Conservation (phyloP, 495 filamentous ascomycete genomes). For the Aspergillus panamensis region DNA sequence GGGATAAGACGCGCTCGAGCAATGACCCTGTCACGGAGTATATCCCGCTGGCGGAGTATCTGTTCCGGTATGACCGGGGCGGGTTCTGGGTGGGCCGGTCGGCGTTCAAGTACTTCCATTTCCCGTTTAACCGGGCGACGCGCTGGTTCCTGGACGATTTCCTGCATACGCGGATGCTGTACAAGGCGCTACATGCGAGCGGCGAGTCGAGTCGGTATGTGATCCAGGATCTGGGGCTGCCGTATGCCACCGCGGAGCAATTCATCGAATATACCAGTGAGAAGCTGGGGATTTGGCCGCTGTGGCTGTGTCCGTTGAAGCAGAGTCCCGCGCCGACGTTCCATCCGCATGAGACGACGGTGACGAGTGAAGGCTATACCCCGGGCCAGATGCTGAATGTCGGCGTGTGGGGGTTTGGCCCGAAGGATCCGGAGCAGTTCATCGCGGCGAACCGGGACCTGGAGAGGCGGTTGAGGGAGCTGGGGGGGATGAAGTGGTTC, state of each 20-base stretch:
- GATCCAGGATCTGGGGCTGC: slow-evolving; percentile 57
- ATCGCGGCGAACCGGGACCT: slow-evolving; percentile 59
- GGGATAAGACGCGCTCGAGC: slow-evolving; percentile 12
- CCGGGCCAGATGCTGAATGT: slow-evolving; percentile 47
- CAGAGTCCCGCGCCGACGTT: slow-evolving; percentile 14
- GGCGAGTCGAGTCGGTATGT: slow-evolving; percentile 44
- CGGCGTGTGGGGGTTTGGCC: slow-evolving; percentile 50
- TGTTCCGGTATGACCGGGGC: slow-evolving; percentile 63
- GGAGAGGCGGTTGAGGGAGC: slow-evolving; percentile 58
- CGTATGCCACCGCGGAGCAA: slow-evolving; percentile 38
- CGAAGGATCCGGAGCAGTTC: slow-evolving; percentile 30
- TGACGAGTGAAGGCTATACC: slow-evolving; percentile 6
- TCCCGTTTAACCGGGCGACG: slow-evolving; percentile 53
- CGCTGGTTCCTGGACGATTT: slow-evolving; percentile 52
- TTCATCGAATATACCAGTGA: slow-evolving; percentile 48
- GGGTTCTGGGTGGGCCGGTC: slow-evolving; percentile 55
- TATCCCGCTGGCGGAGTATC: slow-evolving; percentile 56
- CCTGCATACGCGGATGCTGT: slow-evolving; percentile 54
- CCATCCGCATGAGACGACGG: slow-evolving; percentile 10
- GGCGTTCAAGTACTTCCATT: slow-evolving; percentile 52
- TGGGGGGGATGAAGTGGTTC: slow-evolving; percentile 64
- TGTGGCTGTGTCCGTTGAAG: slow-evolving; percentile 56
- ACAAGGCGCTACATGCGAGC: slow-evolving; percentile 53
- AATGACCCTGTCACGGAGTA: slow-evolving; percentile 31
- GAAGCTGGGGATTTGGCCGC: slow-evolving; percentile 49